These are phyloP conservation scores for Suillus ampliporus DNA, from an alignment of 768 basidiomycete genomes.

Conservation along the genomic window DNA sequence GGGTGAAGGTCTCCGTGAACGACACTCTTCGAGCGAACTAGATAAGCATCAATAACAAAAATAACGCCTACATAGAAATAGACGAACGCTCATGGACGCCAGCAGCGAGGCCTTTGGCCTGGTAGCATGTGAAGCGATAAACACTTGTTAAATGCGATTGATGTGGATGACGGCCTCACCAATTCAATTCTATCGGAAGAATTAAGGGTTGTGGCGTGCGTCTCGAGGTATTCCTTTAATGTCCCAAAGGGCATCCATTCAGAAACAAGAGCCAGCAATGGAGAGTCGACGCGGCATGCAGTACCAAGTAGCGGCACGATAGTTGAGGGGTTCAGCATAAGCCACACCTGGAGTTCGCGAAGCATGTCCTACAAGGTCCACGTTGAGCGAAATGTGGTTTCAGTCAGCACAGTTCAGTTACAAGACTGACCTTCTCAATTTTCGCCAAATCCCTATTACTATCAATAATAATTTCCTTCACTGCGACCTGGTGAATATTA, in stretches of 20 bases:
- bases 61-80: not conserved
- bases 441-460: too few species aligned
- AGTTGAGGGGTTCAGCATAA: conserved; percentile 21
- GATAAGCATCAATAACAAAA: not conserved
- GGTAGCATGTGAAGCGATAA: not conserved
- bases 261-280: not conserved
- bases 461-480: too few species aligned
- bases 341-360: conserved; percentile 21
- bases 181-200: not conserved
- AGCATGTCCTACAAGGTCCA: too few species aligned
- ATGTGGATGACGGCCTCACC: not conserved
- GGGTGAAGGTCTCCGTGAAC: conserved; percentile 24
- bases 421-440: too few species aligned
- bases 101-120: conserved; percentile 18
- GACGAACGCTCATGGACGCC: conserved; percentile 19
- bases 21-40: conserved; percentile 20
- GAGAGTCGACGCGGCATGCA: conserved; percentile 5
- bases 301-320: conserved; percentile 24
- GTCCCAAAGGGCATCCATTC: conserved; percentile 2
- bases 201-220: not conserved
- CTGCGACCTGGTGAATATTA: not conserved
- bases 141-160: not conserved
- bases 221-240: not conserved
- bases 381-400: too few species aligned
- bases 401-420: too few species aligned